Base-by-base conservation (phyloP, 345 rosid genomes). In the Moricandia arvensis region DNA sequence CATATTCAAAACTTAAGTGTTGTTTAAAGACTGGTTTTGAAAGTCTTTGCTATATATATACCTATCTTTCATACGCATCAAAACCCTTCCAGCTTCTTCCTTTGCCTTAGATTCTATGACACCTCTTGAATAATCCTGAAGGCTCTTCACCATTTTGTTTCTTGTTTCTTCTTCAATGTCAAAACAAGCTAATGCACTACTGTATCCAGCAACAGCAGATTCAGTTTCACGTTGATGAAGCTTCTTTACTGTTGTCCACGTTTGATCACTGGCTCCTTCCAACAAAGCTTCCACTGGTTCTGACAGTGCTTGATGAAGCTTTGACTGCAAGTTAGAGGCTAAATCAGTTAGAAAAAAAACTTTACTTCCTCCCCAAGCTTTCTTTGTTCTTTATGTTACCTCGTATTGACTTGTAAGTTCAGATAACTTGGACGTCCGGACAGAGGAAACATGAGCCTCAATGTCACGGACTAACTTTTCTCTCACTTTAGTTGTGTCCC, bases 1-100 rank as follows among this genome's bases (percentile, higher is more conserved):
- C 9, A 49, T 10, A 71, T 38, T 53, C 31, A 31, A 37, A 47
- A 45, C 49, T 5, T 11, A 35, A 18, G 27, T 5, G 8, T 30
- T 41, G 73, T 74, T 74, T 55, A 63, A 51, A 75, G 76, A 63
- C 11, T 24, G 49, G 59, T 73, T 55, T 67, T 51, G 34, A 68
- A 62, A 62, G 34, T 57, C 8, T 62, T 29, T 69, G 29, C 12
- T 30, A 30, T 38, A 18, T 61, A 47, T 61, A 7, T 72, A 95
- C 99, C 91, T 82, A 69, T 95, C 99, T 75, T 92, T 95, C 99
- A 95, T 95, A 47, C 87, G 92, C 61, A 82, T 86, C 79, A 92
- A 67, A 58, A 87, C 95, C 74, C 85, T 85, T 60, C 89, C 97
- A 68, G 99, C 88, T 83, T 92, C 96, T 83, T 89, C 96, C 82